phyloP scores from a whole-genome alignment of 2,329 filamentous ascomycete species.

The Talaromyces marneffei region DNA sequence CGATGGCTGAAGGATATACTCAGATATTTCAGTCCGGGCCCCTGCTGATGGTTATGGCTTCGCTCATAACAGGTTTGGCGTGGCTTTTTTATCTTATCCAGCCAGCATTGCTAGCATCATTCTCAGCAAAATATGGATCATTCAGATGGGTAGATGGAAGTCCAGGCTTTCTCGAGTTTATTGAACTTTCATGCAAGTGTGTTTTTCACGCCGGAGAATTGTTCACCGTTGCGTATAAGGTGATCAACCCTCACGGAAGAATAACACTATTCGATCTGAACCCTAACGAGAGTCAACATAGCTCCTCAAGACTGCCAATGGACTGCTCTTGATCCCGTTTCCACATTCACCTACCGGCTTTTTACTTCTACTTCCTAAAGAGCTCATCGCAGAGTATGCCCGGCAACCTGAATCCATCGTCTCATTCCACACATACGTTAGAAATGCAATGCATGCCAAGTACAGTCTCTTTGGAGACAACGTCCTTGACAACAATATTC shows the following conservation, averaged over 20 bases:
- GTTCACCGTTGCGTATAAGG: not conserved
- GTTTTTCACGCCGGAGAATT: not conserved
- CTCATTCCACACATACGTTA: not conserved
- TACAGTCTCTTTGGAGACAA: not conserved
- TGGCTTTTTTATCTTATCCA: not conserved
- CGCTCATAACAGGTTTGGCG: not conserved
- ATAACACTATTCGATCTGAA: too few species aligned
- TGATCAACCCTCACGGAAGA: not conserved
- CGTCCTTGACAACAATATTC: not conserved
- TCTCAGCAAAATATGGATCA: not conserved
- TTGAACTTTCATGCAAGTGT: not conserved
- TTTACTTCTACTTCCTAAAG: not conserved
- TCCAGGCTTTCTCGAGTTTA: not conserved
- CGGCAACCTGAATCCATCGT: not conserved
- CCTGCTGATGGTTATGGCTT: not conserved
- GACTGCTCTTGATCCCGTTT: not conserved
- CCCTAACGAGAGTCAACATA: not conserved
- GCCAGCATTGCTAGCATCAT: not conserved
- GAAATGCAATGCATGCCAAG: not conserved
- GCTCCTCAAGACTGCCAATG: not conserved
- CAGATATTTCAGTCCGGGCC: not conserved
- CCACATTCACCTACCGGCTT: not conserved
- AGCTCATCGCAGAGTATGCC: not conserved
- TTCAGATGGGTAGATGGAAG: not conserved
- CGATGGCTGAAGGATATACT: not conserved